Evolutionary conservation across 2,329 filamentous ascomycete species (phyloP), one percentile per base, ranked within the genome.

Genomic region (Niveomyces coronatus): DNA sequence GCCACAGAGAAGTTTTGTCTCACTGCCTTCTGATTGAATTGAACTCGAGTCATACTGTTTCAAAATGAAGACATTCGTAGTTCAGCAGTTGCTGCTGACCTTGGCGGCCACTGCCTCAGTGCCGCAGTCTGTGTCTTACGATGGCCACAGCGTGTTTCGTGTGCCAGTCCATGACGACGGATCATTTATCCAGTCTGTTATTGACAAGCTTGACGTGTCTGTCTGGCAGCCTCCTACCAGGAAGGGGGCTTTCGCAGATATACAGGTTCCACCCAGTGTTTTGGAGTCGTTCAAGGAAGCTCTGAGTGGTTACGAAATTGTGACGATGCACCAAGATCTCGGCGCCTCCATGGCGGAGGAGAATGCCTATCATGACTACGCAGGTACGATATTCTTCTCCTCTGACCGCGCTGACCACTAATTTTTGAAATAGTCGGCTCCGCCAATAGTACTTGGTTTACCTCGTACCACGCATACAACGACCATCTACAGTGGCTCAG

Each of bases 401-500:
- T n/a, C 19, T 24, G n/a, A n/a, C 17, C n/a, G 11, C 16, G 7
- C 17, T 15, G 19, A 18, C n/a, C 9, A 23, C 26, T 9, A 5
- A 19, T 8, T 18, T 14, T 18, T 11, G 3, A 29, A n/a, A 34
- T 35, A 47, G 50, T 44, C 8, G 48, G 49, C 1, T 45, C 51
- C 4, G 48, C 50, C 29, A 51, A 53, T 42, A 41, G 51, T 20
- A 53, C 63, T 8, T 76, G 68, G 63, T 76, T 74, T 54, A 60
- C 67, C 39, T 60, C 59, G 2, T 77, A 76, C 48, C 72, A 76
- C 45, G 26, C 55, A 2, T 74, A 71, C 41, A 56, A 56, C 3
- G 65, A 73, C 41, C 72, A 76, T 47, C 41, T 67, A 11, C 51
- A 61, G 18, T 76, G 63, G 44, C 56, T 74, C 19, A 49, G 53